These are phyloP conservation scores for Stemphylium lycopersici DNA, from an alignment of 2,329 filamentous ascomycete species.

Conservation along the genomic window DNA sequence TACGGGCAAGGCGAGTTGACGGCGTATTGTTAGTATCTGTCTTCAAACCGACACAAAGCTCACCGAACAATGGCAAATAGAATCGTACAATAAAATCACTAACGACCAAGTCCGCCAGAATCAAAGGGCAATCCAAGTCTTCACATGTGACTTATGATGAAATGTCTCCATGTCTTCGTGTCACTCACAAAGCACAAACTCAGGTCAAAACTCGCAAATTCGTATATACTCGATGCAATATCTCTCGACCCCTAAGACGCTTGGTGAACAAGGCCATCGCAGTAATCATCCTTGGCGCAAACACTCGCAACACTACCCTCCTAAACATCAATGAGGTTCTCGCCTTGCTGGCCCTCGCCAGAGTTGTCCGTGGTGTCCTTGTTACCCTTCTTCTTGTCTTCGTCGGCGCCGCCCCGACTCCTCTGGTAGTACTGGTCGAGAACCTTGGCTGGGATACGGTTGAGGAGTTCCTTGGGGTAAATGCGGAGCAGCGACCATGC, in stretches of 20 bases:
- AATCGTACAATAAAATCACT: no score
- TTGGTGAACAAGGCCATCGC: constrained; percentile 15
- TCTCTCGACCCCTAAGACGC: constrained; percentile 19
- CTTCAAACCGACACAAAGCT: no score
- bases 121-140: no score
- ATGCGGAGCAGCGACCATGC: constrained; percentile 97
- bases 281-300: constrained; percentile 6
- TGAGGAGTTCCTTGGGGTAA: constrained; percentile 97
- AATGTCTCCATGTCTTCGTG: no score
- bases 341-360: constrained; percentile 41
- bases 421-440: constrained; percentile 60
- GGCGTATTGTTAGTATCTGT: no score
- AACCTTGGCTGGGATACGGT: constrained; percentile 69
- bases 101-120: no score
- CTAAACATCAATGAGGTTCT: constrained; percentile 50
- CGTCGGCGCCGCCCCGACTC: constrained; percentile 44
- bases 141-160: no score
- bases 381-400: constrained; percentile 47
- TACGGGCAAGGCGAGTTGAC: no score
- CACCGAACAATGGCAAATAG: no score
- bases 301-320: constrained; percentile 4
- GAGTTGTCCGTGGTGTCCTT: constrained; percentile 54
- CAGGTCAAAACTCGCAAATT: constrained; percentile 10
- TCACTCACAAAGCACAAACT: neutral
- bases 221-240: constrained; percentile 31